Evolutionary conservation across 78 protist genomes (phyloP).

Genomic region (Emiliania huxleyi): DNA sequence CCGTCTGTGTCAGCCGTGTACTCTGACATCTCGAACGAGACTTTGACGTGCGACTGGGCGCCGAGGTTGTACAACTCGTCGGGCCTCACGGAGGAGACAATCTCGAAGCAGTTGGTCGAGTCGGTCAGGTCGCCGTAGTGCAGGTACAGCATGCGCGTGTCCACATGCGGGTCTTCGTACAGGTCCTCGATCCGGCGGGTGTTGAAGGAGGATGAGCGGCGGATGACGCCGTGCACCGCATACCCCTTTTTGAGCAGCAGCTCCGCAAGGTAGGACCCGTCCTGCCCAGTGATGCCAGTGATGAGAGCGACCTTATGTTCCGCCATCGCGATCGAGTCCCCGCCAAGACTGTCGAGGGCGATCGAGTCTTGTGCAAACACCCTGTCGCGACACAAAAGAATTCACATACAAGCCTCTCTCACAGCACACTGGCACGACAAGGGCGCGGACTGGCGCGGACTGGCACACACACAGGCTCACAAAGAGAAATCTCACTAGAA

Average conservation of each 20-base stretch:
- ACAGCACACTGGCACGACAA: too few relatives aligned
- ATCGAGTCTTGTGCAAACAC: too few relatives aligned
- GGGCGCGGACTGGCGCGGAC: too few relatives aligned
- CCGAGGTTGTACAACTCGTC: conserved; percentile 81
- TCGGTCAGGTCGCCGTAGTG: conserved; percentile 93
- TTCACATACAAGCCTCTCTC: too few relatives aligned
- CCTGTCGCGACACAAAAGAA: too few relatives aligned
- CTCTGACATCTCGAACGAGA: conserved; percentile 84
- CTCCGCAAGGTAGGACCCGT: conserved; percentile 91
- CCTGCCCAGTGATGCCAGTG: conserved; percentile 94
- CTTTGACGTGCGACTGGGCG: conserved; percentile 80
- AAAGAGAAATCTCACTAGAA: too few relatives aligned
- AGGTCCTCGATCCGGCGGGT: conserved; percentile 83
- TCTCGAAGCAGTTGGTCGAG: conserved; percentile 46
- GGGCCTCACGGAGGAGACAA: conserved; percentile 70
- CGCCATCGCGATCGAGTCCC: too few relatives aligned
- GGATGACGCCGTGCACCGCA: conserved; percentile 89
- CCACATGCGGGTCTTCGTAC: conserved; percentile 19
- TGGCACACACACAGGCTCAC: too few relatives aligned
- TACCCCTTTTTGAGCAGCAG: conserved; percentile 77
- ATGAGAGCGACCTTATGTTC: conserved; percentile 89
- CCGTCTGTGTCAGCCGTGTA: conserved; percentile 90
- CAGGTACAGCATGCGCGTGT: conserved; percentile 23
- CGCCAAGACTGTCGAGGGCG: too few relatives aligned
- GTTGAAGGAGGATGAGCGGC: conserved; percentile 84